These are phyloP conservation scores for Aspergillus tamarii DNA, from an alignment of 2,329 filamentous ascomycete species.

Conservation along the genomic window DNA sequence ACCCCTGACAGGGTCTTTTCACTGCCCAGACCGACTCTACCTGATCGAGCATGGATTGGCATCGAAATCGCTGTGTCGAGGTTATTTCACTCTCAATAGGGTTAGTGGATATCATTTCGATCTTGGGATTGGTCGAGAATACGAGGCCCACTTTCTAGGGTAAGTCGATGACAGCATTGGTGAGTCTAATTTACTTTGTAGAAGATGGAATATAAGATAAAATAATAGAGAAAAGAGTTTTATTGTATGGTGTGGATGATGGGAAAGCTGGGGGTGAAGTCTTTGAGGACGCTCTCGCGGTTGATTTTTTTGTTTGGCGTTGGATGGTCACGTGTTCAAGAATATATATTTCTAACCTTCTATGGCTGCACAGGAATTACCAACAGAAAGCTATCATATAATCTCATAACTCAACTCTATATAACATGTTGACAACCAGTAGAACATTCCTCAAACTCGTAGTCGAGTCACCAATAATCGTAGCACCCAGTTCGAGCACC, in stretches of 20 bases:
- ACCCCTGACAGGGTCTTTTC: neutral
- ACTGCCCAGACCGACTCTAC: neutral
- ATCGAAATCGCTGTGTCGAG: neutral
- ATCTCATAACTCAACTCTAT: too few species aligned
- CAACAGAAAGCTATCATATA: too few species aligned
- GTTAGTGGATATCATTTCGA: neutral
- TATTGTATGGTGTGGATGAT: too few species aligned
- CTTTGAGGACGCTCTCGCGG: neutral
- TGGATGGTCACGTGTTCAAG: neutral
- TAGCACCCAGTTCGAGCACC: slow-evolving; percentile 12
- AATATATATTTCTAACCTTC: too few species aligned
- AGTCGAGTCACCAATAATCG: slow-evolving; percentile 6
- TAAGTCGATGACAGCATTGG: neutral
- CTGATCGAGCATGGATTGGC: neutral
- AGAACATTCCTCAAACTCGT: neutral
- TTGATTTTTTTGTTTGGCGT: neutral
- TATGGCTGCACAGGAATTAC: too few species aligned
- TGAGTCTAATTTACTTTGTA: too few species aligned
- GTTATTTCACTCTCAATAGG: neutral
- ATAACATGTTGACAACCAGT: neutral
- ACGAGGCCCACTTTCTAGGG: neutral
- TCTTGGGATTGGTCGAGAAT: neutral
- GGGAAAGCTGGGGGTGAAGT: too few species aligned
- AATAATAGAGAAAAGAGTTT: too few species aligned
- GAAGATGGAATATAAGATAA: too few species aligned